Evolutionary conservation across 305 asterid genomes (phyloP).

Genomic region (Solanum aculeatissimum): DNA sequence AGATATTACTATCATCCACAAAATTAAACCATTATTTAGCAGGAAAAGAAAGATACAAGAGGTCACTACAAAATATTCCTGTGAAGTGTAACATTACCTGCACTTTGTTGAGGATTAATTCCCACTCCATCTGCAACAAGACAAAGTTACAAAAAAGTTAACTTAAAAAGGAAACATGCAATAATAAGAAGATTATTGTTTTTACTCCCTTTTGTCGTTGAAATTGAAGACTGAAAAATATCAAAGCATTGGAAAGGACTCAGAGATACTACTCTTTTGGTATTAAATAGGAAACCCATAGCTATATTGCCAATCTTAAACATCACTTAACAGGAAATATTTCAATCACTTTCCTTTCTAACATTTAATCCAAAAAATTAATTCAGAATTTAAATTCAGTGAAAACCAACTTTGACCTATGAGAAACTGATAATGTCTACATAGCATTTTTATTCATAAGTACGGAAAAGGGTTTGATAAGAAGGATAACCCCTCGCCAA

Average conservation of each 20-base stretch:
- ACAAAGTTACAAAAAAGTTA: not conserved
- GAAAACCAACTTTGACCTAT: not conserved
- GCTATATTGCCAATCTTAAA: not conserved
- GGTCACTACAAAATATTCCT: not conserved
- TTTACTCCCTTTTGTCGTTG: not conserved
- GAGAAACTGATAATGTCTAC: not conserved
- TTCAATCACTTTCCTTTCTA: not conserved
- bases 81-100: constrained; percentile 37
- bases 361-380: not conserved
- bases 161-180: not conserved
- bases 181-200: not conserved
- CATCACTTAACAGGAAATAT: not conserved
- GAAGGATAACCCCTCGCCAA: not conserved
- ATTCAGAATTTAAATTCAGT: not conserved
- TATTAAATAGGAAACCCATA: not conserved
- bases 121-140: constrained; percentile 75
- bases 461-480: not conserved
- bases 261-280: not conserved
- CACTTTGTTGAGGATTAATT: constrained; percentile 90
- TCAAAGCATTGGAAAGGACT: not conserved
- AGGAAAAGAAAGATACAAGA: not conserved
- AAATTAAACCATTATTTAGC: not conserved
- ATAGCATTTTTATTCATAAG: not conserved
- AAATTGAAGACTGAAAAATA: not conserved
- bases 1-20: not conserved